Evolutionary conservation across 2,329 filamentous ascomycete species (phyloP).

Genomic region (Neurospora sp.): DNA sequence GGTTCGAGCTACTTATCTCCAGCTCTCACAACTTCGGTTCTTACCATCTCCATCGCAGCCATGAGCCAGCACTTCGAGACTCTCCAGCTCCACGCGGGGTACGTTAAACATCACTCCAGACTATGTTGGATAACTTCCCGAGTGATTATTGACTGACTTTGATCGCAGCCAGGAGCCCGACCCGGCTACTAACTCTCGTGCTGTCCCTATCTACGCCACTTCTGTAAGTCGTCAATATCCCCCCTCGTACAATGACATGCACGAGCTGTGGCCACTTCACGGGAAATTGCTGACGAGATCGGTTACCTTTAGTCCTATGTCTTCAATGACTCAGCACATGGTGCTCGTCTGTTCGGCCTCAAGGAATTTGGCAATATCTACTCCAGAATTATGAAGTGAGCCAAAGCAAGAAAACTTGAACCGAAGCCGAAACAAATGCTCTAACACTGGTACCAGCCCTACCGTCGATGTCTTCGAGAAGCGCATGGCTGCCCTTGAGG

Average conservation of each 20-base stretch:
- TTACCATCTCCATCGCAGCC: constrained; percentile 3
- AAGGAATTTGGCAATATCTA: constrained; percentile 98
- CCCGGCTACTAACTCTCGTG: constrained; percentile 71
- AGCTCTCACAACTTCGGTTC: not conserved
- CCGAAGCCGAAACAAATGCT: not conserved
- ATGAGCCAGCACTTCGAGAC: constrained; percentile 68
- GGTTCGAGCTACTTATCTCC: not conserved
- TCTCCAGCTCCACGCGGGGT: constrained; percentile 78
- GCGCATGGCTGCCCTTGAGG: constrained; percentile 89
- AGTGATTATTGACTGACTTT: constrained; percentile 12
- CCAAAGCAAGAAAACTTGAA: constrained; percentile 8
- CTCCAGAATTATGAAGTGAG: constrained; percentile 88
- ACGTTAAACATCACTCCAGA: constrained; percentile 19
- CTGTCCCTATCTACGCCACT: constrained; percentile 92
- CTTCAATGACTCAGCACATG: constrained; percentile 95
- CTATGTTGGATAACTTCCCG: constrained; percentile 5
- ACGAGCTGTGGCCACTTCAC: not conserved
- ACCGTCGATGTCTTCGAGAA: constrained; percentile 96
- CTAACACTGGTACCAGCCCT: constrained; percentile 37
- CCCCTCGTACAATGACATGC: not conserved
- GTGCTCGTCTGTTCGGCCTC: constrained; percentile 87
- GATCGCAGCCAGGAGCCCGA: constrained; percentile 64
- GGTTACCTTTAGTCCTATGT: constrained; percentile 56
- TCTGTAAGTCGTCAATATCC: constrained; percentile 43
- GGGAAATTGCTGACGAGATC: not conserved